Evolutionary conservation across 2,329 filamentous ascomycete species (phyloP).

Genomic region (Ilyonectria sp.): DNA sequence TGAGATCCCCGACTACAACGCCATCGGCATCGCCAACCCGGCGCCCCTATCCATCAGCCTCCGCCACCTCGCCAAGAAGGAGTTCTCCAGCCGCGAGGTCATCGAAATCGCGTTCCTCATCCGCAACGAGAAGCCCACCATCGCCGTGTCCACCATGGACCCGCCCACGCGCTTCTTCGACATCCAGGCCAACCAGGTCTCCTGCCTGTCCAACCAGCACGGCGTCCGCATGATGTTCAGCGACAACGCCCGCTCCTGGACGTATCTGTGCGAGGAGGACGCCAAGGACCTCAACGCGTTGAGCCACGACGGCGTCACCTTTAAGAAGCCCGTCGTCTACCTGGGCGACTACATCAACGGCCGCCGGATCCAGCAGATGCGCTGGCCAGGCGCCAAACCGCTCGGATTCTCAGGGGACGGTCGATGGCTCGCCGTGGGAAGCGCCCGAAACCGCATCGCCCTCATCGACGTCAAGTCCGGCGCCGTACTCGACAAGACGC

Average conservation of each 20-base stretch:
- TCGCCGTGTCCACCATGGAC: constrained; percentile 46
- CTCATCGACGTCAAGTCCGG: constrained; percentile 39
- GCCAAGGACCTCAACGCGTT: constrained; percentile 38
- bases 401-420: constrained; percentile 46
- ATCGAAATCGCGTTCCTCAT: constrained; percentile 41
- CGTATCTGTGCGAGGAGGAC: constrained; percentile 47
- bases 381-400: constrained; percentile 43
- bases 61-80: constrained; percentile 46
- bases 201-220: constrained; percentile 41
- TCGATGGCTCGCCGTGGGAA: constrained; percentile 42
- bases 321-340: constrained; percentile 43
- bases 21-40: constrained; percentile 46
- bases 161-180: constrained; percentile 47
- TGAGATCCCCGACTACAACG: constrained; percentile 45
- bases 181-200: constrained; percentile 39
- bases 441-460: constrained; percentile 41
- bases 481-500: constrained; percentile 31
- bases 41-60: constrained; percentile 44
- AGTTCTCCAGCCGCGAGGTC: constrained; percentile 45
- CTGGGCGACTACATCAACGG: constrained; percentile 46
- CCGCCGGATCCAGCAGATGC: constrained; percentile 34
- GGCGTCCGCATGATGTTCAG: constrained; percentile 45
- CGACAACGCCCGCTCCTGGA: constrained; percentile 42
- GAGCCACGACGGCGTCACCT: constrained; percentile 41
- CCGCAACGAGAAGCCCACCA: constrained; percentile 36